Evolutionary conservation across 306 rosid genomes (phyloP).

Genomic region (Inga leiocalycina): DNA sequence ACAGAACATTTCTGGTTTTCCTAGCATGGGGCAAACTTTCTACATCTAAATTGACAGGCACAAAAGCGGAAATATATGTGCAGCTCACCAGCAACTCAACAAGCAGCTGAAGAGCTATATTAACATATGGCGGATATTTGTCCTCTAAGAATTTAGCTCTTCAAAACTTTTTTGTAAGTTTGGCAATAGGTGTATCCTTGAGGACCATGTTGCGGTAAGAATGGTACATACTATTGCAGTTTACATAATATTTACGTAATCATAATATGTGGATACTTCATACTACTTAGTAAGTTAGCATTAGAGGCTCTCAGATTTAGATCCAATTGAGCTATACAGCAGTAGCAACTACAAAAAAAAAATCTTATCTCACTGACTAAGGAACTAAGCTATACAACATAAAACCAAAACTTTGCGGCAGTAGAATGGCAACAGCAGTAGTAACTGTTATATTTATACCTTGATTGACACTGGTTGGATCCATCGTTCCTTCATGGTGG

Average conservation of each 20-base stretch:
- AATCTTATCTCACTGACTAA: neutral
- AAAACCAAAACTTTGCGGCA: neutral
- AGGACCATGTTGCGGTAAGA: slow-evolving; percentile 12
- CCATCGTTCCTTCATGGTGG: slow-evolving; percentile 38
- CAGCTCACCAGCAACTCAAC: neutral
- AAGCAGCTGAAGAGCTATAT: neutral
- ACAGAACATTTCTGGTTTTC: neutral
- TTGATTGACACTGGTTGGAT: slow-evolving; percentile 39
- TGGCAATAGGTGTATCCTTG: slow-evolving; percentile 1
- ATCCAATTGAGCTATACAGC: neutral
- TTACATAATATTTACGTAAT: neutral
- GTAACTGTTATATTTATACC: slow-evolving; percentile 33
- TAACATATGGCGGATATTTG: neutral
- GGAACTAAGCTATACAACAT: neutral
- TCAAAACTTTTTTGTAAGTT: neutral
- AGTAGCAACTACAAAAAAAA: neutral
- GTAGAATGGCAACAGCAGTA: neutral
- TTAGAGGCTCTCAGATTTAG: slow-evolving; percentile 9
- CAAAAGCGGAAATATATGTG: neutral
- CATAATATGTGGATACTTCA: neutral
- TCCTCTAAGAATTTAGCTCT: neutral
- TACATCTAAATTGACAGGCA: too few species aligned
- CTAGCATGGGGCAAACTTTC: neutral
- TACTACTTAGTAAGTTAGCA: slow-evolving; percentile 2
- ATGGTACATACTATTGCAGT: neutral